Base-by-base conservation (phyloP, 352 stramenopile genomes). In the Thraustochytrium striatum region DNA sequence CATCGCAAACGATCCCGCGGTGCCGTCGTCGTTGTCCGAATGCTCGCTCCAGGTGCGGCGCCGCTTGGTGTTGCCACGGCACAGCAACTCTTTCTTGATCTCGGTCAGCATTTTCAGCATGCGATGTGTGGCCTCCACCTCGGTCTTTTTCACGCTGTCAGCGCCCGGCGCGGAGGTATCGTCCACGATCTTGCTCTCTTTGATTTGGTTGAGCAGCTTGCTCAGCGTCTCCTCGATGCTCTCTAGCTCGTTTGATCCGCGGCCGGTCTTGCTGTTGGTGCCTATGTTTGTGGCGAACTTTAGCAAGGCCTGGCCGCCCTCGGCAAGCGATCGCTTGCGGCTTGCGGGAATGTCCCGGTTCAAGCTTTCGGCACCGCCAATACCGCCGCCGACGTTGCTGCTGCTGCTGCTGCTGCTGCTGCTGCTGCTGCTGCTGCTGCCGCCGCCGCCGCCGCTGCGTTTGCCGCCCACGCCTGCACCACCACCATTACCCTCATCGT, bases 101-200 rank as follows among this genome's bases (percentile, higher is more conserved):
- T 75, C 47, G n/a, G n/a, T 58, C 19, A 75, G 65, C 65, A 62
- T 75, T 7, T 13, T 11, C n/a, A 75, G 52, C 39, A 75, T 13
- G 19, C 65, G 65, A 19, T 32, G 44, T 11, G 52, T 75, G 11
- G 52, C 32, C 21, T 61, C 43, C 8, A 32, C 32, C 11, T 75
- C 65, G 8, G 50, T 21, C 11, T 58, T 30, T 19, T 75, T 32
- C 28, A 61, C 61, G 25, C 25, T 32, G n/a, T 61, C 5, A 16
- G 33, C 32, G 19, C 11, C 52, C 5, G 65, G 41, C 9, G 52
- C 52, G 7, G 11, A 7, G 1, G 8, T 28, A 19, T 70, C 65
- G 1, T 70, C 65, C 3, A 30, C 32, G 65, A 75, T 75, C 11
- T 75, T 41, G 36, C n/a, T 75, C 5, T 30, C 61, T 50, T 75